These are phyloP conservation scores for Jasminum sambac DNA, from an alignment of 257 asterid genomes.

Conservation along the genomic window DNA sequence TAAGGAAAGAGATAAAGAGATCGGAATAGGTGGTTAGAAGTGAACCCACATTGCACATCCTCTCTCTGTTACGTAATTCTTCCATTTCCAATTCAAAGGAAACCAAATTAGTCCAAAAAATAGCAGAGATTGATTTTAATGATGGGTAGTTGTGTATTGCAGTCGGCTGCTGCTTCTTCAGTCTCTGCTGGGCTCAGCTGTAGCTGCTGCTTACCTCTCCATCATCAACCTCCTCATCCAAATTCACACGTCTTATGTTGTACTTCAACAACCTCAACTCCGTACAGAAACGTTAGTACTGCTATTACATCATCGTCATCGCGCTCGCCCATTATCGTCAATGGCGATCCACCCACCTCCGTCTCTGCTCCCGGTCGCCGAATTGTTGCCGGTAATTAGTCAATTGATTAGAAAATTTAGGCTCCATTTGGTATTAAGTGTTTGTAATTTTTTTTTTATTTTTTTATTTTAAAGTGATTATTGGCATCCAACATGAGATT, in stretches of 20 bases:
- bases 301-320: slow-evolving; percentile 1
- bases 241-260: slow-evolving; percentile 31
- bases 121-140: slow-evolving; percentile 18
- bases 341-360: slow-evolving; percentile 88
- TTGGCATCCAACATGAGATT: no score
- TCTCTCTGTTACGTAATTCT: neutral
- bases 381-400: slow-evolving; percentile 70
- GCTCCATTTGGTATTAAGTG: no score
- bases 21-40: slow-evolving; percentile 30
- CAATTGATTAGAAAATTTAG: no score
- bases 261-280: slow-evolving; percentile 41
- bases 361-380: slow-evolving; percentile 95
- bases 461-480: no score
- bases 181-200: slow-evolving; percentile 40
- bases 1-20: slow-evolving; percentile 1
- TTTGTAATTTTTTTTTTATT: no score
- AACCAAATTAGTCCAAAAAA: neutral
- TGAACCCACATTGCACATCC: slow-evolving; percentile 19
- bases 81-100: neutral
- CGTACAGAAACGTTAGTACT: slow-evolving; percentile 20
- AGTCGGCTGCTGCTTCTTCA: slow-evolving; percentile 35
- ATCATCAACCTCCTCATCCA: slow-evolving; percentile 21
- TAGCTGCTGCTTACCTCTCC: slow-evolving; percentile 49
- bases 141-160: neutral
- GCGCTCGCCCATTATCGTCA: slow-evolving; percentile 58